Evolutionary conservation across 345 rosid genomes (phyloP).

Genomic region (Murraya koenigii): DNA sequence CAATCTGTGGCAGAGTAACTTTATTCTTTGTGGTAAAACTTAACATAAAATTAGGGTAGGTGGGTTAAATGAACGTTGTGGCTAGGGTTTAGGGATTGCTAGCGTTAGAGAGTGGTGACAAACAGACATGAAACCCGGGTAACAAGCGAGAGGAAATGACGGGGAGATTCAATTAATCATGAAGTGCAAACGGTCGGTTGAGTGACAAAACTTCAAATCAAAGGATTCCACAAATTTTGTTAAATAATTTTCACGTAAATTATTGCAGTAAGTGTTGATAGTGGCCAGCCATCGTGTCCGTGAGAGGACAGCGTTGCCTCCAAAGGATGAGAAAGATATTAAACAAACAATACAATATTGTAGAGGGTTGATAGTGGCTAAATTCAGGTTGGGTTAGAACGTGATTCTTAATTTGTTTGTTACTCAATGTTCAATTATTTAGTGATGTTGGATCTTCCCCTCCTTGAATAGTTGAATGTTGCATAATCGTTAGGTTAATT

Average conservation of each 20-base stretch:
- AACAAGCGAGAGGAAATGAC: slow-evolving; percentile 24
- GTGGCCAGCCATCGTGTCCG: slow-evolving; percentile 18
- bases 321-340: background rate
- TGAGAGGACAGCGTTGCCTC: background rate
- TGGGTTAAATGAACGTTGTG: too few relatives aligned
- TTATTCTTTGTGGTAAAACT: background rate
- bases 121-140: slow-evolving; percentile 17
- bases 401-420: too few relatives aligned
- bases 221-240: background rate
- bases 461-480: too few relatives aligned
- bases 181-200: slow-evolving; percentile 6
- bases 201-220: background rate
- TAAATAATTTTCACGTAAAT: background rate
- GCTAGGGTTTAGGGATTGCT: background rate
- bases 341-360: background rate
- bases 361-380: too few relatives aligned
- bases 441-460: too few relatives aligned
- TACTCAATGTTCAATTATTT: too few relatives aligned
- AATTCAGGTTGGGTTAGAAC: too few relatives aligned
- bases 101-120: background rate
- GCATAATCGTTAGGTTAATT: too few relatives aligned
- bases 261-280: slow-evolving; percentile 12
- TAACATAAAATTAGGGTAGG: background rate
- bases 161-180: background rate
- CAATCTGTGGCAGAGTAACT: too few relatives aligned